Evolutionary conservation across 2,329 filamentous ascomycete genomes (phyloP).

Genomic region (Aureobasidium sp.): DNA sequence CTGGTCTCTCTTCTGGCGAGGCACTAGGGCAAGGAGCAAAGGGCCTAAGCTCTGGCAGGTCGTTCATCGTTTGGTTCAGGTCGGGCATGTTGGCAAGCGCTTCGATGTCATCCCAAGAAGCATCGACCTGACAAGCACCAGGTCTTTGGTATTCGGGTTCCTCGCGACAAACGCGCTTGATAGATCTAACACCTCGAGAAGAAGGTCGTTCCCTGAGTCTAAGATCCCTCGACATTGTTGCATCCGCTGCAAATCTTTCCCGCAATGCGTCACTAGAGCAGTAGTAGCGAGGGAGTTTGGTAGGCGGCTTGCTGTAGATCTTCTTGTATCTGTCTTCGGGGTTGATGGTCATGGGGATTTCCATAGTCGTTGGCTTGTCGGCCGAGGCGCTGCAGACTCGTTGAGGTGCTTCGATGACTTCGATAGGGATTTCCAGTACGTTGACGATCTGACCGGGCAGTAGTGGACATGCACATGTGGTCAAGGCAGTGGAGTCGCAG

Average conservation of each 20-base stretch:
- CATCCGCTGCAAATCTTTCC: conserved; percentile 4
- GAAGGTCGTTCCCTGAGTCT: not conserved
- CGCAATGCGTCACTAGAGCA: conserved; percentile 15
- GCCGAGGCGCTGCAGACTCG: conserved; percentile 25
- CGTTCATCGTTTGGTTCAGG: not conserved
- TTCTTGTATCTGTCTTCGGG: conserved; percentile 17
- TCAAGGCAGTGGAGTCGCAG: conserved; percentile 63
- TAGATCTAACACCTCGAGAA: not conserved
- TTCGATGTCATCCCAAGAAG: not conserved
- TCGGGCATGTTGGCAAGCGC: not conserved
- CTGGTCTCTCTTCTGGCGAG: not conserved
- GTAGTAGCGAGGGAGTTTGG: conserved; percentile 15
- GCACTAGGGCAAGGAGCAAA: not conserved
- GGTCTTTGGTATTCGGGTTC: not conserved
- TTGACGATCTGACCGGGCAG: conserved; percentile 85
- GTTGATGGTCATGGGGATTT: conserved; percentile 13
- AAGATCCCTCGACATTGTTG: not conserved
- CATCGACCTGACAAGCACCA: conserved; percentile 1
- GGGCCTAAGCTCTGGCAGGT: not conserved
- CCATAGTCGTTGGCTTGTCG: conserved; percentile 21
- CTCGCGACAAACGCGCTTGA: conserved; percentile 7
- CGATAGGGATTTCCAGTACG: conserved; percentile 68
- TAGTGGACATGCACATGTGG: conserved; percentile 72
- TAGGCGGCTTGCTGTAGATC: conserved; percentile 14
- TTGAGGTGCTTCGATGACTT: conserved; percentile 33